Conservation (phyloP, 2,329 filamentous ascomycete species). For the Anthostomella pinea region DNA sequence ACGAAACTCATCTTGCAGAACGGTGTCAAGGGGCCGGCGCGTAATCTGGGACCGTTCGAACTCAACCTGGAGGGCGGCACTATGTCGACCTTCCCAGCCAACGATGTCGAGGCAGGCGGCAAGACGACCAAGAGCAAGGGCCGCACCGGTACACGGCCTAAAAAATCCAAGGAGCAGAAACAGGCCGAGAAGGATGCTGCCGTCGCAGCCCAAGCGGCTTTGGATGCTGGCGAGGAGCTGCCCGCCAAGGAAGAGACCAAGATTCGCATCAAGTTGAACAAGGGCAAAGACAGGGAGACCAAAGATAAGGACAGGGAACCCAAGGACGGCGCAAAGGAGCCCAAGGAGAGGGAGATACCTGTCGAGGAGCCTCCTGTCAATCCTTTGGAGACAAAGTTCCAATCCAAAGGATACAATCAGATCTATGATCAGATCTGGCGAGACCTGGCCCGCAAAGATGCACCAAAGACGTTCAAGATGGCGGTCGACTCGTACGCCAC, state of each 20-base stretch:
- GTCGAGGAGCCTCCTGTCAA: constrained; percentile 36
- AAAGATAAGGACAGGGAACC: constrained; percentile 43
- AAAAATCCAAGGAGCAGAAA: constrained; percentile 89
- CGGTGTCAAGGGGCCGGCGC: constrained; percentile 74
- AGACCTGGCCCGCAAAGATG: constrained; percentile 88
- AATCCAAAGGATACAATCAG: constrained; percentile 91
- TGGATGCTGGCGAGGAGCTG: constrained; percentile 75
- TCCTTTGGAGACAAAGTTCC: constrained; percentile 62
- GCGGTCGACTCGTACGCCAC: constrained; percentile 82
- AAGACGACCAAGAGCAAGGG: constrained; percentile 48
- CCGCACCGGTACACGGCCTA: constrained; percentile 65
- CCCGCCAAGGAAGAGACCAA: constrained; percentile 57
- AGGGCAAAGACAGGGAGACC: constrained; percentile 39
- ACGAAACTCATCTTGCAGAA: constrained; percentile 85
- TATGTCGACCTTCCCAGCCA: constrained; percentile 78
- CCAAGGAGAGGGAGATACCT: constrained; percentile 39
- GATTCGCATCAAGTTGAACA: constrained; percentile 62
- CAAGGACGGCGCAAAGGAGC: constrained; percentile 42
- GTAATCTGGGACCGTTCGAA: constrained; percentile 66
- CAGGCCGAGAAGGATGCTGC: constrained; percentile 79
- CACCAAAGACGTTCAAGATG: constrained; percentile 87
- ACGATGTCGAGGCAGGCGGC: constrained; percentile 51
- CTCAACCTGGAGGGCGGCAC: constrained; percentile 81
- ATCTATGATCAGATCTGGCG: constrained; percentile 98
- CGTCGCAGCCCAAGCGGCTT: constrained; percentile 80